Evolutionary conservation across 169 alveolate species (phyloP).

Genomic region (Cryptosporidium canis): DNA sequence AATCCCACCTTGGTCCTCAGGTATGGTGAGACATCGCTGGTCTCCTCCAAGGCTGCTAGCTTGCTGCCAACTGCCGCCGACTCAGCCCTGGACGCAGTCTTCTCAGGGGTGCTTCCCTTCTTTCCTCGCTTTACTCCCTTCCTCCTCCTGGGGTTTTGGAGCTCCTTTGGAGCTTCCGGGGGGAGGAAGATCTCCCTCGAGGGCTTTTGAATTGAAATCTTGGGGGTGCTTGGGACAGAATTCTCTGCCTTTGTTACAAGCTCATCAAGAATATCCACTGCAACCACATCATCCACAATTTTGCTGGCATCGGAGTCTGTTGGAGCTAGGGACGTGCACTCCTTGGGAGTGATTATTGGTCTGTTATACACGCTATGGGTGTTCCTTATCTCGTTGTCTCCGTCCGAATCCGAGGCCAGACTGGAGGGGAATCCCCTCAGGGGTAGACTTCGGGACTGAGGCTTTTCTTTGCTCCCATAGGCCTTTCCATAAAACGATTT

Average conservation of each 20-base stretch:
- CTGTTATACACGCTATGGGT: conserved; percentile 18
- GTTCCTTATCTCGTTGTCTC: conserved; percentile 1
- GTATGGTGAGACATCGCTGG: neutral
- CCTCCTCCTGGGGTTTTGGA: neutral
- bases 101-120: neutral
- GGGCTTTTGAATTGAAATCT: neutral
- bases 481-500: neutral
- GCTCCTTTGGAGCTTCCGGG: neutral
- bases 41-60: neutral
- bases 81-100: neutral
- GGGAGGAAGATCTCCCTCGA: neutral
- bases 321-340: neutral
- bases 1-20: conserved; percentile 15
- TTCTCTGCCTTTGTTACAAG: conserved; percentile 47
- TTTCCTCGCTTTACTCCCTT: neutral
- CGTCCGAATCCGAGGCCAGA: conserved; percentile 15
- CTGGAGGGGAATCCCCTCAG: conserved; percentile 52
- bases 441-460: conserved; percentile 6
- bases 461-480: neutral
- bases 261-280: conserved; percentile 42
- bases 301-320: conserved; percentile 12
- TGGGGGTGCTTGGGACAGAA: conserved; percentile 24
- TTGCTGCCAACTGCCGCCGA: neutral
- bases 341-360: conserved; percentile 12
- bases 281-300: conserved; percentile 66